phyloP scores from a whole-genome alignment of 139 green algal genomes.

The Coelastrella sp. region DNA sequence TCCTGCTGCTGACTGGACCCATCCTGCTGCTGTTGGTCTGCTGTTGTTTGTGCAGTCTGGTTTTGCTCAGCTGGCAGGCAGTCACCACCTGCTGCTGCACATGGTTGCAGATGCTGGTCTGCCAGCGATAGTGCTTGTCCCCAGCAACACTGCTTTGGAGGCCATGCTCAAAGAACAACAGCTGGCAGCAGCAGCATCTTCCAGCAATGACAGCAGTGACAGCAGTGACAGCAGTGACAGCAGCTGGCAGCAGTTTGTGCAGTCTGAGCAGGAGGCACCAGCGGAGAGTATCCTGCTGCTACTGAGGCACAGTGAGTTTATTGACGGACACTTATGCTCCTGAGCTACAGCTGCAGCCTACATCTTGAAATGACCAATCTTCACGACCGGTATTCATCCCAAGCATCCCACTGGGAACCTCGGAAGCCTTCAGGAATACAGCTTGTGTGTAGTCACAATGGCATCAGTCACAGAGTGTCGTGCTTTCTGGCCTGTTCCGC shows the following conservation, averaged over 20 bases:
- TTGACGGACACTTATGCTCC: background rate
- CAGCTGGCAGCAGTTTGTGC: background rate
- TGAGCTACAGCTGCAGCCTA: background rate
- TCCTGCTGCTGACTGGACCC: too few species aligned
- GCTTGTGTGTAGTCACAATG: too few species aligned
- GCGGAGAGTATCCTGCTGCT: constrained; percentile 3
- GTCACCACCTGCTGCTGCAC: background rate
- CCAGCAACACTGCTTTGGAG: background rate
- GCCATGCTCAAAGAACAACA: background rate
- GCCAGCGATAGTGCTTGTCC: background rate
- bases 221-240: background rate
- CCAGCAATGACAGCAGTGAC: background rate
- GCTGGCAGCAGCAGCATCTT: background rate
- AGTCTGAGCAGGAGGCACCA: background rate
- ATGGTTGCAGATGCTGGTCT: background rate
- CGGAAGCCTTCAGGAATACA: too few species aligned
- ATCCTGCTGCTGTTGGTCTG: too few species aligned
- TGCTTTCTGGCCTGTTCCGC: background rate
- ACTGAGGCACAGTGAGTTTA: constrained; percentile 3
- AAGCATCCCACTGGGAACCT: too few species aligned
- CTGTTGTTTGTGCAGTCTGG: constrained; percentile 6
- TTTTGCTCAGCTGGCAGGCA: constrained; percentile 18
- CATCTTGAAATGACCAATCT: background rate
- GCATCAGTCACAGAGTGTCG: background rate
- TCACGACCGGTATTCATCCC: too few species aligned